phyloP scores from a whole-genome alignment of 495 filamentous ascomycete genomes.

The Pseudevernia furfuracea region DNA sequence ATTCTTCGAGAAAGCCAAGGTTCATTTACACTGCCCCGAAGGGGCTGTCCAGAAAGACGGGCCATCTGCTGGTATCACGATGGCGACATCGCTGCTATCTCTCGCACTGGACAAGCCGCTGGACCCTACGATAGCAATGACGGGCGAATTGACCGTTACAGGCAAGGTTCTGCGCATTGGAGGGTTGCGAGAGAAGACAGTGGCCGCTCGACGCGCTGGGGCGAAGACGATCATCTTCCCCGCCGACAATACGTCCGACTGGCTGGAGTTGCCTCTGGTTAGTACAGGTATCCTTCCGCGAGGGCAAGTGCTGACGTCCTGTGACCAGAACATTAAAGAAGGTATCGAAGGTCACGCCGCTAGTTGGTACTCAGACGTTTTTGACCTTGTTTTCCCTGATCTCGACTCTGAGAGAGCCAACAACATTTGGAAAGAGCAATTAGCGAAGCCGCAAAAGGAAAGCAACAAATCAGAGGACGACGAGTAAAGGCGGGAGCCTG shows the following conservation, averaged over 20 bases:
- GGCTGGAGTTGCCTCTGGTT: conserved; percentile 96
- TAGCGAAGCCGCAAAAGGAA: conserved; percentile 50
- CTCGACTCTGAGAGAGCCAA: conserved; percentile 68
- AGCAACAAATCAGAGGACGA: conserved; percentile 37
- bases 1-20: conserved; percentile 92
- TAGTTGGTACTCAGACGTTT: conserved; percentile 91
- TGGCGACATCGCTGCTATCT: conserved; percentile 86
- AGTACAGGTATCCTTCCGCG: conserved; percentile 30
- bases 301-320: conserved; percentile 31
- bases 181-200: conserved; percentile 96
- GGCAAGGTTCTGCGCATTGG: conserved; percentile 96
- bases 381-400: conserved; percentile 79
- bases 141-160: conserved; percentile 93
- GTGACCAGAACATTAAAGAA: conserved; percentile 84
- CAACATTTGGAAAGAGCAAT: conserved; percentile 63
- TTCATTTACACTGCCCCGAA: conserved; percentile 96
- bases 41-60: conserved; percentile 95
- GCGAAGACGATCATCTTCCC: conserved; percentile 96
- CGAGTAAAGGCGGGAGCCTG: not conserved
- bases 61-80: conserved; percentile 91
- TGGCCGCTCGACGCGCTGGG: conserved; percentile 87
- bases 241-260: conserved; percentile 87
- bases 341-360: conserved; percentile 84
- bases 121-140: conserved; percentile 91
- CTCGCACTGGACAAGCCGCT: conserved; percentile 71